A percentile compares a stretch with the other conserved stretches of the same genome.
These are phyloP conservation scores for Colletotrichum chlorophyti DNA, from an alignment of 2,329 filamentous ascomycete genomes.

Conservation along the genomic window DNA sequence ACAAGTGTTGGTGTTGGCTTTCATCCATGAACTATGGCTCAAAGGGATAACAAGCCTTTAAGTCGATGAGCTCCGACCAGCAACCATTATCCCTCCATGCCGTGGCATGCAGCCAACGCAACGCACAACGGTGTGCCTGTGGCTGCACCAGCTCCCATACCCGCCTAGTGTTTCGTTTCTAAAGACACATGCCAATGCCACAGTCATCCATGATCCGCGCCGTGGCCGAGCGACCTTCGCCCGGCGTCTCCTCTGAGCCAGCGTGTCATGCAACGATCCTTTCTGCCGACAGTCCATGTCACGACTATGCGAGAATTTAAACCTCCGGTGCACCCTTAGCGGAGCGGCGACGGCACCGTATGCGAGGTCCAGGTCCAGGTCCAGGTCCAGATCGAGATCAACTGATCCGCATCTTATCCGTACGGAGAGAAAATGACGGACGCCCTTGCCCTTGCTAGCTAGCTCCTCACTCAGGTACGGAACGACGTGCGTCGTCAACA, in stretches of 20 bases:
- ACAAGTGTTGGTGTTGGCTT: background rate
- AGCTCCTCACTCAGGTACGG: background rate
- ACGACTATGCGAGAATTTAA: background rate
- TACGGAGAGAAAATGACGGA: background rate
- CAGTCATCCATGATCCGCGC: too few relatives aligned
- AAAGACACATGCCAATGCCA: slow-evolving; percentile 11
- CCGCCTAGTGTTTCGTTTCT: slow-evolving; percentile 16
- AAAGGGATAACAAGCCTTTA: too few relatives aligned
- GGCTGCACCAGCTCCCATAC: slow-evolving; percentile 8
- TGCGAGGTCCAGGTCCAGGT: background rate
- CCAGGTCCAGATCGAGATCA: slow-evolving; percentile 1
- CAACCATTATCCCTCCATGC: slow-evolving; percentile 4
- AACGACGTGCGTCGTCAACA: background rate
- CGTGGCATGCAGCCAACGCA: slow-evolving; percentile 16
- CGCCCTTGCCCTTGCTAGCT: background rate
- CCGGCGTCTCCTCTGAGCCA: background rate
- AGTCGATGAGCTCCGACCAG: too few relatives aligned
- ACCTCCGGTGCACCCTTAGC: background rate
- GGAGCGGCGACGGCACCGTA: too few relatives aligned
- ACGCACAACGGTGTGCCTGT: background rate
- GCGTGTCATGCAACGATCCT: slow-evolving; percentile 18
- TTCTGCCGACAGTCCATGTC: slow-evolving; percentile 6
- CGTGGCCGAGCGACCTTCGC: too few relatives aligned
- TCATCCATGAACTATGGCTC: too few relatives aligned
- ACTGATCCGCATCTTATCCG: background rate